Evolutionary conservation across 2,329 filamentous ascomycete species (phyloP).

Genomic region (Phyllosticta ampelicida): DNA sequence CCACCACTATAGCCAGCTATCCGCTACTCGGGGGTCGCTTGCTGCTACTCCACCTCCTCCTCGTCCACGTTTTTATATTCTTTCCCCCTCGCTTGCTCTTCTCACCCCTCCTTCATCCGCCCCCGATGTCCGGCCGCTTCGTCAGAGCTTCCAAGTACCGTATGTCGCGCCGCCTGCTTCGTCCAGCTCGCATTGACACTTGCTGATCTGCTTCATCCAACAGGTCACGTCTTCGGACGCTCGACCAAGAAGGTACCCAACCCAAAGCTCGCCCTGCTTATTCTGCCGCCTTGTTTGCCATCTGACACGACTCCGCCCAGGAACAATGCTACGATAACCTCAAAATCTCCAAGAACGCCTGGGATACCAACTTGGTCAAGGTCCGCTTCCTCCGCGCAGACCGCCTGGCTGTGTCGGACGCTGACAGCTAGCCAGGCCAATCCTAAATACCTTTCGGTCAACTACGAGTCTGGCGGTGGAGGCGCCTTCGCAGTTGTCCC

Average conservation of each 20-base stretch:
- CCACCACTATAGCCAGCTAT: not conserved
- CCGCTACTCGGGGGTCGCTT: not conserved
- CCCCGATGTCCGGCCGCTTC: slow-evolving; percentile 56
- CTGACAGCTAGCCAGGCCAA: slow-evolving; percentile 56
- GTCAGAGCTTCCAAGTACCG: slow-evolving; percentile 66
- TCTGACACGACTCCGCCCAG: slow-evolving; percentile 26
- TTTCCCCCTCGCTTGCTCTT: not conserved
- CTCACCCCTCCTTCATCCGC: not conserved
- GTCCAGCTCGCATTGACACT: slow-evolving; percentile 16
- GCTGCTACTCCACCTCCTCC: not conserved
- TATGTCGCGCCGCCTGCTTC: slow-evolving; percentile 32
- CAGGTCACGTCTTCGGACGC: slow-evolving; percentile 98
- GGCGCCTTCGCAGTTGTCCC: slow-evolving; percentile 96
- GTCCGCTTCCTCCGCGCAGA: slow-evolving; percentile 38
- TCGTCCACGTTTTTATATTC: not conserved
- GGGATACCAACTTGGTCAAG: slow-evolving; percentile 98
- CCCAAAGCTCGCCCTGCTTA: not conserved
- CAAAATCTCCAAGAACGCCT: slow-evolving; percentile 94
- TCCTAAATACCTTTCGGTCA: slow-evolving; percentile 90
- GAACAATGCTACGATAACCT: slow-evolving; percentile 98
- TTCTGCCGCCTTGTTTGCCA: not conserved
- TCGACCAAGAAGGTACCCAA: slow-evolving; percentile 64
- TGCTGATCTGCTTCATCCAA: slow-evolving; percentile 17
- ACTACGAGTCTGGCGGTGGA: slow-evolving; percentile 94
- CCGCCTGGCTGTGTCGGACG: slow-evolving; percentile 17